Percentiles rank a stretch among this genome's conserved stretches.
Evolutionary conservation across 768 basidiomycete genomes (phyloP).

Genomic region (Trametes villosa): DNA sequence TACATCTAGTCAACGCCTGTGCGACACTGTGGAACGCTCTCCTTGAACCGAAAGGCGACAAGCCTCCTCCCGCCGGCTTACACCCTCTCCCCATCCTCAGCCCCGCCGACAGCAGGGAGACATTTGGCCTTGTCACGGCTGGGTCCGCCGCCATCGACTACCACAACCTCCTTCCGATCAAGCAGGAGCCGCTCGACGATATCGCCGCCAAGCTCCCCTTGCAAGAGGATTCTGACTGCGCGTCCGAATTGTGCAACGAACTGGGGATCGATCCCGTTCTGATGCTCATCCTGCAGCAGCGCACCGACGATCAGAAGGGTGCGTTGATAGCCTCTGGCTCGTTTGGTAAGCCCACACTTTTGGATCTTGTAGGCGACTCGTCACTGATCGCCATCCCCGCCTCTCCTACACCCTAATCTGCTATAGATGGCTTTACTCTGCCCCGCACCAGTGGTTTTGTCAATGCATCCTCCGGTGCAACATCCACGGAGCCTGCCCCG

Average conservation of each 20-base stretch:
- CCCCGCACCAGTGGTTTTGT: too few species aligned
- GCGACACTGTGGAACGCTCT: slow-evolving; percentile 24
- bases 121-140: slow-evolving; percentile 12
- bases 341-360: too few species aligned
- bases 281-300: background rate
- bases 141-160: background rate
- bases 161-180: background rate
- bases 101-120: slow-evolving; percentile 13
- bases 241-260: background rate
- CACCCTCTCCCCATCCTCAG: background rate
- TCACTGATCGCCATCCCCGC: too few species aligned
- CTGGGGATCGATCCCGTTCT: background rate
- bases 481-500: too few species aligned
- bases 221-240: background rate
- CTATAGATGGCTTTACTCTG: too few species aligned
- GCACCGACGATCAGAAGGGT: too few species aligned
- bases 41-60: background rate
- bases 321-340: too few species aligned
- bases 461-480: too few species aligned
- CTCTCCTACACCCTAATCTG: too few species aligned
- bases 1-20: slow-evolving; percentile 26
- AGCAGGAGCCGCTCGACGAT: background rate
- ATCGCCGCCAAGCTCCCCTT: background rate
- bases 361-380: too few species aligned
- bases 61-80: background rate